phyloP scores from a whole-genome alignment of 768 basidiomycete genomes.

The Leccinum olivaceopallidum region DNA sequence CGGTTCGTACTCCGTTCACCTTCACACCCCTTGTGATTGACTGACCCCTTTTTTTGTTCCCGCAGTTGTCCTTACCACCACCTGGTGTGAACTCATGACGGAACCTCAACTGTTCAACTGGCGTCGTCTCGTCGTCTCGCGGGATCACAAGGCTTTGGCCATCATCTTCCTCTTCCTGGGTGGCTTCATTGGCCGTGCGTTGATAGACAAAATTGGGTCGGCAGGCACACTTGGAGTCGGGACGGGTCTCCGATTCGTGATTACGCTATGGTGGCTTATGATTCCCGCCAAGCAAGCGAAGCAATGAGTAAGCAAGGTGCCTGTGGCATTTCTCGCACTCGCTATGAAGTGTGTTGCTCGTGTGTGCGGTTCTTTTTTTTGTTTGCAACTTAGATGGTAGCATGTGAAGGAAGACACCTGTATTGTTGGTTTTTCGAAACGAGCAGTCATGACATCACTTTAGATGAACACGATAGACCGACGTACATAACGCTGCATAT shows the following conservation, averaged over 20 bases:
- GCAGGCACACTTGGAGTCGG: conserved; percentile 68
- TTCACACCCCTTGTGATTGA: not conserved
- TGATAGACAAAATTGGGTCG: conserved; percentile 59
- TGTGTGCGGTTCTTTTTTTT: not conserved
- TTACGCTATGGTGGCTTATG: conserved; percentile 66
- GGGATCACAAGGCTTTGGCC: conserved; percentile 73
- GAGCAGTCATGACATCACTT: not conserved
- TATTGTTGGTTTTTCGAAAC: not conserved
- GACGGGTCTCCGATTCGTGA: conserved; percentile 58
- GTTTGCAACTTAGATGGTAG: not conserved
- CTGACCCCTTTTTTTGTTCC: not conserved
- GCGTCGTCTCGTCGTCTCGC: conserved; percentile 50
- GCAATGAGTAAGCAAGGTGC: not conserved
- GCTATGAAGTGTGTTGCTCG: not conserved
- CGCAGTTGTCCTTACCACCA: conserved; percentile 78
- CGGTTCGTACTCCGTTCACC: conserved; percentile 42
- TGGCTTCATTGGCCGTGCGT: conserved; percentile 63
- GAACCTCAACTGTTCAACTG: conserved; percentile 73
- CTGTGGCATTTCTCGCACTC: not conserved
- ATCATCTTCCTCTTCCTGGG: conserved; percentile 72
- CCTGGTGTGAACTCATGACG: conserved; percentile 87
- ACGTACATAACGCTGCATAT: conserved; percentile 7
- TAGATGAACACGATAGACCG: conserved; percentile 11
- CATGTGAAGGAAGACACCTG: not conserved
- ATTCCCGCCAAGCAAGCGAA: conserved; percentile 40